Conservation (phyloP, 1,284 basidiomycete species). For the Ceratobasidium sp. region DNA sequence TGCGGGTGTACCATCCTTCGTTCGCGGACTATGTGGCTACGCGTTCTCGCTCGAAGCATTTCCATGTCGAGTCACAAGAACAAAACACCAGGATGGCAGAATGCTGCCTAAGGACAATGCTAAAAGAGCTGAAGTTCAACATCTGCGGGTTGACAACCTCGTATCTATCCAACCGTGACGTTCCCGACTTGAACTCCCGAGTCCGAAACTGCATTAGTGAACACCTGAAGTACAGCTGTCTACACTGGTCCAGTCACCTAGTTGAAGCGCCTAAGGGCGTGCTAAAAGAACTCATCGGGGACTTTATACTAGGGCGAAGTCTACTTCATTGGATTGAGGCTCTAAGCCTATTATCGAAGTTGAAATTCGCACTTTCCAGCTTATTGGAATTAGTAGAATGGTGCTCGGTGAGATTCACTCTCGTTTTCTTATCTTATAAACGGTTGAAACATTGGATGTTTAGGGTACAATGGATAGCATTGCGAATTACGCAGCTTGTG, state of each 20-base stretch:
- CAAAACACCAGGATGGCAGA: slow-evolving; percentile 17
- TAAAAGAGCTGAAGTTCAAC: slow-evolving; percentile 21
- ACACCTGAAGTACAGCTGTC: slow-evolving; percentile 21
- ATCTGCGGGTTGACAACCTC: slow-evolving; percentile 29
- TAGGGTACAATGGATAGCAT: not conserved
- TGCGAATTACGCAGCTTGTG: slow-evolving; percentile 9
- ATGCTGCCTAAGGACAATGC: slow-evolving; percentile 25
- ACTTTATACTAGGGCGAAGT: not conserved
- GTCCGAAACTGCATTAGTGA: not conserved
- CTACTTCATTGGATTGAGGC: slow-evolving; percentile 34
- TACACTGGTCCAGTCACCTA: slow-evolving; percentile 20
- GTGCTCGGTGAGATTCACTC: not conserved
- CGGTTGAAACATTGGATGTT: not conserved
- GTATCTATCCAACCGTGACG: not conserved
- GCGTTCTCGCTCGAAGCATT: slow-evolving; percentile 12
- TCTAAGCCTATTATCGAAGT: slow-evolving; percentile 13
- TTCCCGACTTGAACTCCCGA: not conserved
- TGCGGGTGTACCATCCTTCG: slow-evolving; percentile 38
- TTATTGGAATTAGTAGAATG: not conserved
- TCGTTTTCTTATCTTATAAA: not conserved
- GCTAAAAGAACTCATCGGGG: not conserved
- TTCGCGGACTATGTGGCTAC: slow-evolving; percentile 38
- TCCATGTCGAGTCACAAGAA: not conserved
- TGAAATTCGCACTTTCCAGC: not conserved
- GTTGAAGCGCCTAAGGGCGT: not conserved